phyloP scores from a whole-genome alignment of 768 basidiomycete genomes.

The Lactarius psammicola region DNA sequence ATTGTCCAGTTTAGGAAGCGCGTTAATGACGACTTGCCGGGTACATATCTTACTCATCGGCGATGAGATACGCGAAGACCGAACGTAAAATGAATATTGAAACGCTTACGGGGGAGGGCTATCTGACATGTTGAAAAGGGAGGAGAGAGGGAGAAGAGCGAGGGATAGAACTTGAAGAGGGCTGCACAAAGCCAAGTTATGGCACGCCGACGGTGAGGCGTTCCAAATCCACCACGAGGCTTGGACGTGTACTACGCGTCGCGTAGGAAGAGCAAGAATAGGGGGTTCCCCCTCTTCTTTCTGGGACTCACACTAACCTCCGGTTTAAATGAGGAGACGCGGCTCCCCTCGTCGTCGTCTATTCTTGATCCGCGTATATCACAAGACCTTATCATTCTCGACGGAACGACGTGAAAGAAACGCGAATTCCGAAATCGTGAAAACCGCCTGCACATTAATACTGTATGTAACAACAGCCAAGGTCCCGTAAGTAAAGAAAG shows the following conservation, averaged over 20 bases:
- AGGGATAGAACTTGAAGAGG: not conserved
- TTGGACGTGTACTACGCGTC: slow-evolving; percentile 5
- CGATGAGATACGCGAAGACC: slow-evolving; percentile 3
- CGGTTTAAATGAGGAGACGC: slow-evolving; percentile 7
- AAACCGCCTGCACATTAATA: not conserved
- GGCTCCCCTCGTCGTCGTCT: not conserved
- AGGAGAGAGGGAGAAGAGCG: not conserved
- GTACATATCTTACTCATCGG: slow-evolving; percentile 15
- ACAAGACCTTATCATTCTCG: slow-evolving; percentile 1
- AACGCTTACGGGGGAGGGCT: slow-evolving; percentile 19
- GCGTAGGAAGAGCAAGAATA: not conserved
- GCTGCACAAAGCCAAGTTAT: not conserved
- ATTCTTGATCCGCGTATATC: not conserved
- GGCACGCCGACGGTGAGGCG: not conserved
- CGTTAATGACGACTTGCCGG: slow-evolving; percentile 5
- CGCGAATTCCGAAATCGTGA: not conserved
- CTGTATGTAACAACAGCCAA: not conserved
- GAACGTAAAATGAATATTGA: not conserved
- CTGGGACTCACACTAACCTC: not conserved
- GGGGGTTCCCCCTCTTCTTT: not conserved
- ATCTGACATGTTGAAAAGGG: slow-evolving; percentile 11
- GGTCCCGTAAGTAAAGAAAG: no score
- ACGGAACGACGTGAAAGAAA: not conserved
- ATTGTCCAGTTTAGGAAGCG: slow-evolving; percentile 14
- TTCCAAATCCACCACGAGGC: slow-evolving; percentile 2